These are phyloP conservation scores for Hortiboletus flavorubellus DNA, from an alignment of 768 basidiomycete genomes.

Conservation along the genomic window DNA sequence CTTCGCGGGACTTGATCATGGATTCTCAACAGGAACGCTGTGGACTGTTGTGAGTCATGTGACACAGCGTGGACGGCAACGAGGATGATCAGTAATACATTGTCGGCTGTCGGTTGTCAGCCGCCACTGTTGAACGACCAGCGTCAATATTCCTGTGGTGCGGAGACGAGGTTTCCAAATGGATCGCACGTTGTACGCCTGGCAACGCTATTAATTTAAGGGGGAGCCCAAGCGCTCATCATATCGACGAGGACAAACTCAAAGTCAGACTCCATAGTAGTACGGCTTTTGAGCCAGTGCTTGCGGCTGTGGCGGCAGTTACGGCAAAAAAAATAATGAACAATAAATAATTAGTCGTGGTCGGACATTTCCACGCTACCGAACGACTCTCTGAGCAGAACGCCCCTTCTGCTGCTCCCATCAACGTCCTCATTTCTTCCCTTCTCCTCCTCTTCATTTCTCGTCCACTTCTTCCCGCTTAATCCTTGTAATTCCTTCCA, in stretches of 20 bases:
- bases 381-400: slow-evolving; percentile 20
- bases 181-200: not conserved
- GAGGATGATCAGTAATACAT: too few relatives aligned
- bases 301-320: slow-evolving; percentile 18
- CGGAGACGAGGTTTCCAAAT: not conserved
- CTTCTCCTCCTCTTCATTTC: slow-evolving; percentile 32
- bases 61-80: too few relatives aligned
- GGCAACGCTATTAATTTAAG: not conserved
- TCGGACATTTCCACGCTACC: slow-evolving; percentile 28
- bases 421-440: slow-evolving; percentile 30
- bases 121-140: not conserved
- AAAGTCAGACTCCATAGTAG: not conserved
- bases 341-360: slow-evolving; percentile 25
- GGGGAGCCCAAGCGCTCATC: not conserved
- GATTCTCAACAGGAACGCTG: not conserved
- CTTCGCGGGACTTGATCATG: slow-evolving; percentile 4
- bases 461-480: slow-evolving; percentile 15
- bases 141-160: not conserved
- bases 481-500: slow-evolving; percentile 25
- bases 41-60: too few relatives aligned
- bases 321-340: slow-evolving; percentile 15
- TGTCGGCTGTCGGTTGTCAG: not conserved
- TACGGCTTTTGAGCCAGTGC: not conserved
- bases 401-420: slow-evolving; percentile 14
- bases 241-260: not conserved